phyloP scores from a whole-genome alignment of 306 rosid species.

The Purshia tridentata region DNA sequence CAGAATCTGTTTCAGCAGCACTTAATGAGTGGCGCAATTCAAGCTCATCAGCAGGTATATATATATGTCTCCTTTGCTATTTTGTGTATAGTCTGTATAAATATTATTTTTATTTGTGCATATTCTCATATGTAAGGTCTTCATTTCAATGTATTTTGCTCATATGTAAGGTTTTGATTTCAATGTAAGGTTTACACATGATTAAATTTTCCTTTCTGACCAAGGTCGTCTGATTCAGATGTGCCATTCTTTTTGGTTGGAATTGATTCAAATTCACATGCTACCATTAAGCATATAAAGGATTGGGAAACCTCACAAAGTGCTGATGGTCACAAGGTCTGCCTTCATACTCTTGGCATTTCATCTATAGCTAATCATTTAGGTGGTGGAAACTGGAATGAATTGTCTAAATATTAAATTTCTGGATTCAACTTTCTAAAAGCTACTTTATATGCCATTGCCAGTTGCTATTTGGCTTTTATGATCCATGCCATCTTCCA shows the following conservation, averaged over 20 bases:
- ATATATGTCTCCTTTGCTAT: slow-evolving; percentile 12
- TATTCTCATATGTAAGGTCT: not conserved
- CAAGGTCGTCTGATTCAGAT: slow-evolving; percentile 45
- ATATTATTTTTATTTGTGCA: not conserved
- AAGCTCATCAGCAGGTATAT: slow-evolving; percentile 62
- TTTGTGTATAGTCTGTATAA: not conserved
- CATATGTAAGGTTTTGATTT: not conserved
- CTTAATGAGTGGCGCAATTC: slow-evolving; percentile 85
- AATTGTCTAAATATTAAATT: slow-evolving; percentile 20
- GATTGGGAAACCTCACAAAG: slow-evolving; percentile 70
- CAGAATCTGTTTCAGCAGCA: slow-evolving; percentile 70
- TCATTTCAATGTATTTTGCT: not conserved
- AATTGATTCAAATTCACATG: slow-evolving; percentile 54
- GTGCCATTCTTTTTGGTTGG: slow-evolving; percentile 76
- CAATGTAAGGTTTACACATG: not conserved
- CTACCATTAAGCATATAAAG: slow-evolving; percentile 66
- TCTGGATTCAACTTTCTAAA: slow-evolving; percentile 23
- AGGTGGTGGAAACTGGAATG: slow-evolving; percentile 16
- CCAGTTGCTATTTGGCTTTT: slow-evolving; percentile 93
- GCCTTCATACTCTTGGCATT: slow-evolving; percentile 26
- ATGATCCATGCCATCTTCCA: slow-evolving; percentile 91
- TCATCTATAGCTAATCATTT: not conserved
- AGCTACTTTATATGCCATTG: slow-evolving; percentile 30
- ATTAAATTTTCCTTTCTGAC: slow-evolving; percentile 19
- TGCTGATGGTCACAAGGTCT: slow-evolving; percentile 57